Base-by-base conservation (phyloP, 2,329 filamentous ascomycete genomes). In the Aulographum hederae region DNA sequence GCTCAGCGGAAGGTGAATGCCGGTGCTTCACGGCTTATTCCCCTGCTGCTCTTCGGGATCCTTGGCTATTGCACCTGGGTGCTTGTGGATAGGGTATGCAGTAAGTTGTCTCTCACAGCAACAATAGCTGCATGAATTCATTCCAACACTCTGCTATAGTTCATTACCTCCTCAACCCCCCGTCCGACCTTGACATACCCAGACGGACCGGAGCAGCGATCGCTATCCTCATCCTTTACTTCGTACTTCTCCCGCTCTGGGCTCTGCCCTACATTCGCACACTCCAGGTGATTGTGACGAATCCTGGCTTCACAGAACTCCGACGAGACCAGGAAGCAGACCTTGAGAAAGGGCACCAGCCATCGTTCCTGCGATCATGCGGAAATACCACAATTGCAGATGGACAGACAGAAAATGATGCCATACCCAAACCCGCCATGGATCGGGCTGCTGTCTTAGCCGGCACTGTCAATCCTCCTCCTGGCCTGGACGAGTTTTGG, bases 401-500 rank as follows among this genome's bases (percentile, higher is more conserved):
- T 10, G 21, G 13, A 25, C 10, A 13, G 10, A 25, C 21, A 10
- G 21, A 13, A 10, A 10, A 25, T 25, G 10, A 10, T 25, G 10
- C 10, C 13, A 13, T 13, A 10, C 21, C 21, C 10, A 13, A 25
- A 10, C 10, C 10, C 10, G 41, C 41, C 4, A 42, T 46, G 11
- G 43, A 48, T 17, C 29, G 34, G 5, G 39, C 34, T 19, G 36
- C 36, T 6, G 44, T 45, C 8, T 35, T 45, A 10, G 35, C 41
- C 11, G 43, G 45, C 3, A 37, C 37, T 11, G 32, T 42, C 11
- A 62, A 66, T n/a, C 69, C 79, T 39, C 69, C 69, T 32, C 68
- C 72, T 8, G 75, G 76, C 0, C 59, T 85, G 31, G 77, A 85
- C 42, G 54, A 61, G 3, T 92, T 91, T 47, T 91, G 89, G 46